Percentiles rank a stretch among this genome's conserved stretches.
phyloP scores from a whole-genome alignment of 2,329 filamentous ascomycete genomes.

The Pleurostoma richardsiae region DNA sequence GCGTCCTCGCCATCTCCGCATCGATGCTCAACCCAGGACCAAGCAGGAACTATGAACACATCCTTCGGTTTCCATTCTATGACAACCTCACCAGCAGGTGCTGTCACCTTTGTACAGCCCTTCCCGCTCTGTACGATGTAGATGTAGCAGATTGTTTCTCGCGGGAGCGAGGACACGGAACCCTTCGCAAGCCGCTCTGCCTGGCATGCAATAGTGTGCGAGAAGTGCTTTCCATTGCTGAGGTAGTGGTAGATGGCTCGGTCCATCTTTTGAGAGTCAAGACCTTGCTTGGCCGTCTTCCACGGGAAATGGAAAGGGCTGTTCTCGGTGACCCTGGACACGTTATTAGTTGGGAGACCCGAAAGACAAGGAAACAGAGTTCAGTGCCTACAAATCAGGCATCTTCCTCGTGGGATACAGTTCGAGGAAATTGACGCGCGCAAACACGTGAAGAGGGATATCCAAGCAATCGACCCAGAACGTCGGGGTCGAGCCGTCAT shows the following conservation, averaged over 20 bases:
- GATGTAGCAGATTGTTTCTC: neutral
- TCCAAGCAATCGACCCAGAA: neutral
- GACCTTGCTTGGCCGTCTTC: neutral
- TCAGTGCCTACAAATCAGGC: neutral
- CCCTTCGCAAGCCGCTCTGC: neutral
- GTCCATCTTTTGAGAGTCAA: neutral
- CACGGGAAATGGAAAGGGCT: neutral
- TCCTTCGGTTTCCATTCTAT: neutral
- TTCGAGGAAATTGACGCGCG: neutral
- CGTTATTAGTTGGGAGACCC: neutral
- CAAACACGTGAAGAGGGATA: neutral
- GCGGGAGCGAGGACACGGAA: neutral
- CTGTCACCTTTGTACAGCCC: neutral
- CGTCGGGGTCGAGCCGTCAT: conserved; percentile 27
- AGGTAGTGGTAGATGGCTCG: neutral
- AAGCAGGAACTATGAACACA: neutral
- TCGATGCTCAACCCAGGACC: neutral
- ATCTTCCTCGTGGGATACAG: neutral
- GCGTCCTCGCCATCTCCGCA: neutral
- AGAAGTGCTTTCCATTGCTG: neutral
- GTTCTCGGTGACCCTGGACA: neutral
- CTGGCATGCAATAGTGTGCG: neutral
- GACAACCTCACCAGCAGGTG: neutral
- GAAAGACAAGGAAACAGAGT: neutral
- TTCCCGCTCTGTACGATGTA: neutral